Evolutionary conservation across 192 early-diverging fungal genomes (phyloP), one percentile per base, ranked within the genome.

Genomic region (Coemansia sp.): DNA sequence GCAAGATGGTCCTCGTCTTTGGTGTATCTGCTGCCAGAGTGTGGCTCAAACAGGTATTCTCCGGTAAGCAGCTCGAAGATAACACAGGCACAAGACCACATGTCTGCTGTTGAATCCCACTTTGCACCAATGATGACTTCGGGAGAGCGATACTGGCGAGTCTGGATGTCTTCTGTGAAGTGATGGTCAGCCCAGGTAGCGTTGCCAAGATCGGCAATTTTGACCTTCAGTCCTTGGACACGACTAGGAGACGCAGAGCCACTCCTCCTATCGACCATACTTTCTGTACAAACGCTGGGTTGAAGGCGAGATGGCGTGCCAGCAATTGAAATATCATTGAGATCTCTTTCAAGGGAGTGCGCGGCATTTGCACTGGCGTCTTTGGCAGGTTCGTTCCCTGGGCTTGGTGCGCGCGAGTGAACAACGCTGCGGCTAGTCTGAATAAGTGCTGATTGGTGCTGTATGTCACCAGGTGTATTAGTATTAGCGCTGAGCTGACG

Each of bases 1-100:
- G 96, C 96, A 57, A 99, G 84, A 67, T 99, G 96, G 77, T 99
- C 96, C 74, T 98, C 95, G 71, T 98, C 93, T 71, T 95, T 95
- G 52, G 82, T 91, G 74, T 93, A 96, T 49, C 90, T 72, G 12
- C 77, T 66, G 25, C 94, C 92, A 23, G 87, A 85, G 64, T 92
- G 92, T 35, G 95, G 95, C 82, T 98, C 94, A 85, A 98, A 98
- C 35, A 98, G 78, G 63, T 94, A 98, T 73, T 95, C 93, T 23
- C 94, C 93, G 0, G 95, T 96, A 25, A 96, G 76, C 23, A 98
- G 84, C 79, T 98, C 95, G 72, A 98, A 98, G 0, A 94, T 82
- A 84, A 98, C 90, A 79, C 94, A 96, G 18, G 93, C 96, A 34
- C 95, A 83, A 61, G 91, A 93, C 96, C 96, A 98, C 28, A 95